Base-by-base conservation (phyloP, 805 yeast species). In the Wickerhamiella lipophila region DNA sequence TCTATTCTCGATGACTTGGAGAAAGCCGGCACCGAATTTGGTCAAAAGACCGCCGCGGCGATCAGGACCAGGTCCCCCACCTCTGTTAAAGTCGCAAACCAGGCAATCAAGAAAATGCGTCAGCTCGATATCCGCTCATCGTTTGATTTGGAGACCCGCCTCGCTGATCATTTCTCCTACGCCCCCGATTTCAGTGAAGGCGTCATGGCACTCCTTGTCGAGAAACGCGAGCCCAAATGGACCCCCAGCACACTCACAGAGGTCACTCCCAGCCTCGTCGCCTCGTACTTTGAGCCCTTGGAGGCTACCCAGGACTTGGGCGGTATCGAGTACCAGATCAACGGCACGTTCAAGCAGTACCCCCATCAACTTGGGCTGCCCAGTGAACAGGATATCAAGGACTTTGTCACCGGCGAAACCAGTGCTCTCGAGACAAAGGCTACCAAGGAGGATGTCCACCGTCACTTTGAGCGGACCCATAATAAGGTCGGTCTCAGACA, bases 351-450 rank as follows among this genome's bases (percentile, higher is more conserved):
- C 65, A 61, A 59, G 29, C 65, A 71, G 53, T 74, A 76, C 58
- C 86, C 87, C 32, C 76, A 70, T 67, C 67, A 75, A 58, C 81
- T 77, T 73, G 95, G 94, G 26, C 71, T 92, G 55, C 97, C 97
- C 46, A 69, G 76, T 11, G 85, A 83, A 64, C 53, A 62, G 32
- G 82, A 78, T 52, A 71, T 89, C 50, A 74, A 73, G 58, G 68
- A 69, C 46, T 84, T 74, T 63, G 76, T 88, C 49, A 76, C 77
- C 26, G 94, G 94, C 16, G 84, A 78, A 61, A 78, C 77, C 21
- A 66, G 77, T n/a, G 71, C 74, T 53, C 73, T 83, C 58, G 72
- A 79, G 38, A 79, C 73, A 62, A 78, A 82, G 61, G 81, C 80
- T 15, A 78, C 89, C 1, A 78, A 75, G 52, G 64, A 67, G 42